Percentiles rank a stretch among this genome's conserved stretches.
phyloP scores from a whole-genome alignment of 345 rosid species.

The Salix exigua region DNA sequence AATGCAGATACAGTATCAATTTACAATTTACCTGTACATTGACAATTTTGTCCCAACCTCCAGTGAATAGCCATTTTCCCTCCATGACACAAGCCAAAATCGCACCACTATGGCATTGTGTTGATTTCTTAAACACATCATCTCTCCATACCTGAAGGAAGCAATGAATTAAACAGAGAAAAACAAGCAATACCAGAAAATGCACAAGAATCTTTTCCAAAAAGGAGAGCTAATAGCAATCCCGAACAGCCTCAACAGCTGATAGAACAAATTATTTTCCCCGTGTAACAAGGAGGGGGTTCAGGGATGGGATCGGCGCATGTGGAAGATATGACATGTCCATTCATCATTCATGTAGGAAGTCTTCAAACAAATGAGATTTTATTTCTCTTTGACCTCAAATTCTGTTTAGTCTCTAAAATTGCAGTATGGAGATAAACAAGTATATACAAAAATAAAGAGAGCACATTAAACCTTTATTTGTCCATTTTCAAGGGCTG shows the following conservation, averaged over 20 bases:
- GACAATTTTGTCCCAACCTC: slow-evolving; percentile 86
- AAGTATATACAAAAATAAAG: neutral
- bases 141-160: slow-evolving; percentile 68
- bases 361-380: neutral
- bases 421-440: neutral
- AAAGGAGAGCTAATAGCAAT: too few relatives aligned
- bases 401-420: neutral
- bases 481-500: slow-evolving; percentile 73
- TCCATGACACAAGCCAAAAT: slow-evolving; percentile 52
- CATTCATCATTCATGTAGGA: too few relatives aligned
- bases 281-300: too few relatives aligned
- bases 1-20: neutral
- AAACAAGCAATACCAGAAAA: neutral
- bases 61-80: slow-evolving; percentile 63
- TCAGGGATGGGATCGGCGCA: too few relatives aligned
- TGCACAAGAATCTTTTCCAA: too few relatives aligned
- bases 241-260: too few relatives aligned
- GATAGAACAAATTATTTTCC: too few relatives aligned
- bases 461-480: slow-evolving; percentile 48
- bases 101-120: slow-evolving; percentile 55
- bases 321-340: too few relatives aligned
- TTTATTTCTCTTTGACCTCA: too few relatives aligned
- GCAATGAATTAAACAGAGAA: neutral
- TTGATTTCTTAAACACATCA: slow-evolving; percentile 50
- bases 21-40: slow-evolving; percentile 48